Evolutionary conservation across 1,139 yeast species (phyloP), one percentile per base, ranked within the genome.

Genomic region (Yamadazyma spencermartinsiae): DNA sequence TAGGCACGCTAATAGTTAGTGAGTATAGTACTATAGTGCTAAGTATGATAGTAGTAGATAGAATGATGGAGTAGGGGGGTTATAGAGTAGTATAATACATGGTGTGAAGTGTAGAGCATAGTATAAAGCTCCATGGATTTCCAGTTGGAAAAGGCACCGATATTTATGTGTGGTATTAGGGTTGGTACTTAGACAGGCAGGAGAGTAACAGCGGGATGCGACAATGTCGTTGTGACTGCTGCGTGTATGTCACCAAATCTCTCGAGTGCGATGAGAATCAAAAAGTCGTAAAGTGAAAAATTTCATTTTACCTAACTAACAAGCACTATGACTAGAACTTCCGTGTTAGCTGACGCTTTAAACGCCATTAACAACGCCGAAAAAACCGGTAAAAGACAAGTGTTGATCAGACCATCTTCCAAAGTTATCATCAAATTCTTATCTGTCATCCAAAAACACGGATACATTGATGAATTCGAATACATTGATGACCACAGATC

Each of bases 331-430:
- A 89, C 98, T 70, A 90, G 98, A 81, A 79, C 97, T 61, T 92
- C 98, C 59, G 98, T 87, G 69, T 86, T 92, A 74, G 97, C 98
- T 64, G 98, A 92, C 78, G 98, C 98, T 68, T 86, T 92, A 68
- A 90, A 92, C 73, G 82, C 96, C 61, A 92, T 92, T 72, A 88
- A 90, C 90, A 92, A 92, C 72, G 98, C 98, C 72, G 98, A 92
- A 79, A 92, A 90, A 78, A 83, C 97, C 69, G 98, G 98, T 74
- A 92, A 92, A 80, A 87, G 98, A 78, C 98, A 92, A 80, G 98
- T 92, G 58, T 76, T 92, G 70, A 81, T 92, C 72, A 88, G 98
- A 83, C 98, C 98, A 55, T 88, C 97, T 44, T 89, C 97, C 63
- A 90, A 90, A 81, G 98, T 90, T 58, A 87, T 90, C 73, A 77